These are phyloP conservation scores for Cystoderma amianthinum DNA, from an alignment of 768 basidiomycete species.

Conservation along the genomic window DNA sequence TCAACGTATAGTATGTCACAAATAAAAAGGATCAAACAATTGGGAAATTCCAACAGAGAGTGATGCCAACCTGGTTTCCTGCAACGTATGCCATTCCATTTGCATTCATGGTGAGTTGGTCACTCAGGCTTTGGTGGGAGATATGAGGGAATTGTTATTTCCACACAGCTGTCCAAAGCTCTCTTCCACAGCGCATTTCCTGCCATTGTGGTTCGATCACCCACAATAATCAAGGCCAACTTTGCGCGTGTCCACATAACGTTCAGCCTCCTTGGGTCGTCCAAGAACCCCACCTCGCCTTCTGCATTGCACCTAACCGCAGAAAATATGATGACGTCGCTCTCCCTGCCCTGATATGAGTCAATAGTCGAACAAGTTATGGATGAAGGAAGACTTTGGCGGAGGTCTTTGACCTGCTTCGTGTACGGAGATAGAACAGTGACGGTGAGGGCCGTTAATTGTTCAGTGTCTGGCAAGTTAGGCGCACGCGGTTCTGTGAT, in stretches of 20 bases:
- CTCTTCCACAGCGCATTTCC: conserved; percentile 42
- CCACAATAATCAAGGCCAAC: conserved; percentile 53
- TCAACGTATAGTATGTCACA: no score
- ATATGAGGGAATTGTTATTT: conserved; percentile 10
- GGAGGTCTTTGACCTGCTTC: conserved; percentile 45
- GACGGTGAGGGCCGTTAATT: conserved; percentile 20
- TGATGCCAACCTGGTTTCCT: no score
- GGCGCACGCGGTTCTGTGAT: conserved; percentile 21
- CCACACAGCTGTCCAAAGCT: conserved; percentile 34
- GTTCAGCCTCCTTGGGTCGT: conserved; percentile 52
- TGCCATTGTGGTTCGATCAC: conserved; percentile 44
- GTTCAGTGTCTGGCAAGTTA: conserved; percentile 7
- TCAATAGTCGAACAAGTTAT: conserved; percentile 44
- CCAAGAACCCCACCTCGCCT: conserved; percentile 60
- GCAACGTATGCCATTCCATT: no score
- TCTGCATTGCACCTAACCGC: conserved; percentile 55
- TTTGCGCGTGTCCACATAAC: conserved; percentile 68
- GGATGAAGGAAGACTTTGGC: conserved; percentile 27
- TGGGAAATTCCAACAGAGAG: no score
- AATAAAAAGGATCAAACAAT: no score
- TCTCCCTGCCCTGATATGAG: conserved; percentile 64
- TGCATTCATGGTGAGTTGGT: no score
- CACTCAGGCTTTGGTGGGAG: background rate
- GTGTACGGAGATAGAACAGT: conserved; percentile 56
- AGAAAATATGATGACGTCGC: conserved; percentile 60